Conservation (phyloP, 176 grass and related monocot genomes). For the Triticum monococcum region DNA sequence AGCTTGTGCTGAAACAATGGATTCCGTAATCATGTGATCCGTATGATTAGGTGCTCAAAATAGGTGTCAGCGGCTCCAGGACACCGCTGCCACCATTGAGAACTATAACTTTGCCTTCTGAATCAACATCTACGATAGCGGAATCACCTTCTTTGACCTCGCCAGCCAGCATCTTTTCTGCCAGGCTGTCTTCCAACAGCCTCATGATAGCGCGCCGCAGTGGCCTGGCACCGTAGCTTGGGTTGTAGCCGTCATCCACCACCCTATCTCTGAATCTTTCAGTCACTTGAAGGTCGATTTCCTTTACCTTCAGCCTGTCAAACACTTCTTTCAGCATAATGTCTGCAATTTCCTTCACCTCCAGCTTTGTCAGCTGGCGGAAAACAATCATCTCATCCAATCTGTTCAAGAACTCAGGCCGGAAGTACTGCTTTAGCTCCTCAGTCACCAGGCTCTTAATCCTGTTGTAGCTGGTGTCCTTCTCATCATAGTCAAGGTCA, state of each 20-base stretch:
- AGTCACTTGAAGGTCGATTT: conserved; percentile 86
- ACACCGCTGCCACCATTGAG: conserved; percentile 62
- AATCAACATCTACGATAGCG: not conserved
- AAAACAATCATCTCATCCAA: conserved; percentile 98
- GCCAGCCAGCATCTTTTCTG: conserved; percentile 85
- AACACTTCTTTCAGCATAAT: conserved; percentile 99
- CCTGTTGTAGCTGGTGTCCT: conserved; percentile 89
- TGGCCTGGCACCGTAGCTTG: conserved; percentile 89
- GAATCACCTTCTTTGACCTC: conserved; percentile 80
- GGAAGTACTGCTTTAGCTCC: conserved; percentile 94
- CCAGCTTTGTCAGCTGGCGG: conserved; percentile 91
- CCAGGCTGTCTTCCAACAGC: conserved; percentile 91
- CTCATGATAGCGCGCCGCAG: conserved; percentile 90
- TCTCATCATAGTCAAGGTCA: conserved; percentile 81
- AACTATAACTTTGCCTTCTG: conserved; percentile 35
- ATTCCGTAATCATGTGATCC: not conserved
- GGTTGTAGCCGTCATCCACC: conserved; percentile 94
- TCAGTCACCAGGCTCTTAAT: conserved; percentile 96
- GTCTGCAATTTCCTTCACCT: conserved; percentile 98
- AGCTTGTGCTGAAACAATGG: not conserved
- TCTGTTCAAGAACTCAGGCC: conserved; percentile 91
- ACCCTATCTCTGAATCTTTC: conserved; percentile 89
- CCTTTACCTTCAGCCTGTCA: conserved; percentile 80
- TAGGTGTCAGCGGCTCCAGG: conserved; percentile 43
- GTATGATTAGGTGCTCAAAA: conserved; percentile 37